A percentile compares a stretch with the other conserved stretches of the same genome.
Conservation (phyloP, 345 rosid genomes). For the Pelargonium nanum region DNA sequence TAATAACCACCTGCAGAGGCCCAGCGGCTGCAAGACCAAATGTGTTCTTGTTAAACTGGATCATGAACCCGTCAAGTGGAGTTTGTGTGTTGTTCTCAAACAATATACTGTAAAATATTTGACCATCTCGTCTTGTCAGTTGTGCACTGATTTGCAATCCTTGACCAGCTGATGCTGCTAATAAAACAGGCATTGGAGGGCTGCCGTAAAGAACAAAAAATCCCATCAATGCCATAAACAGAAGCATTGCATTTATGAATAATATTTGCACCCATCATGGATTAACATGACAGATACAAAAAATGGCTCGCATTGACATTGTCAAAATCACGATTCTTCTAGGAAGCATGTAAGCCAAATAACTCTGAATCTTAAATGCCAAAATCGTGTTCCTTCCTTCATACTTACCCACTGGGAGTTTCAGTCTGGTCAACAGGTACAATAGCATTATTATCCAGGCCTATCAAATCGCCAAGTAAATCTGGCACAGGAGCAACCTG, state of each 20-base stretch:
- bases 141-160: constrained; percentile 97
- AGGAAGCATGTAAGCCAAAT: too few relatives aligned
- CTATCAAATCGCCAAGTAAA: constrained; percentile 83
- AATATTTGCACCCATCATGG: background rate
- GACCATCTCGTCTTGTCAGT: constrained; percentile 67
- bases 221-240: constrained; percentile 13
- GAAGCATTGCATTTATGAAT: background rate
- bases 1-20: constrained; percentile 68
- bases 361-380: background rate
- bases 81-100: constrained; percentile 72
- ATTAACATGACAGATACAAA: too few relatives aligned
- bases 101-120: constrained; percentile 61
- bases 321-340: too few relatives aligned
- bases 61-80: constrained; percentile 98
- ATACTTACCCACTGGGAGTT: constrained; percentile 59
- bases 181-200: constrained; percentile 62
- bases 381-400: constrained; percentile 5
- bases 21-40: constrained; percentile 93
- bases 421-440: constrained; percentile 74
- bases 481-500: constrained; percentile 74
- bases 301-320: too few relatives aligned
- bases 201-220: constrained; percentile 39
- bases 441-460: constrained; percentile 67
- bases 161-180: constrained; percentile 78
- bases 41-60: constrained; percentile 94